phyloP scores from a whole-genome alignment of 208 protist species.

The Trichomonas tenax region DNA sequence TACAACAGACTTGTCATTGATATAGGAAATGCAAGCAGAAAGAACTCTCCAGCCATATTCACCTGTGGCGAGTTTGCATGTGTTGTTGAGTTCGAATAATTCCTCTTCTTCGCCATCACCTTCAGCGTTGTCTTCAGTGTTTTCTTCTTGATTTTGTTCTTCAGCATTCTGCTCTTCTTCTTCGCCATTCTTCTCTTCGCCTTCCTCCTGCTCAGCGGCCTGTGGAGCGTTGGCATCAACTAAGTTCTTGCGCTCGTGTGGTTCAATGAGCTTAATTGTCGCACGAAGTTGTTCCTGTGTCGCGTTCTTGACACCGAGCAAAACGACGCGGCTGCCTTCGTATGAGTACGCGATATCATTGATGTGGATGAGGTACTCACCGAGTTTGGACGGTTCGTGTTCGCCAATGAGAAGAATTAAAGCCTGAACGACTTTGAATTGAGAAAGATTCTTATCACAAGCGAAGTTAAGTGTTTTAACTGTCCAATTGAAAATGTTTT shows the following conservation, averaged over 20 bases:
- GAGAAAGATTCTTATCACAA: background rate
- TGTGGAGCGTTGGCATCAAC: background rate
- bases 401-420: background rate
- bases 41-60: background rate
- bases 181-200: background rate
- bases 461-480: background rate
- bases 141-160: background rate
- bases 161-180: background rate
- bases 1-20: background rate
- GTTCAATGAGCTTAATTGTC: background rate
- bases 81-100: background rate
- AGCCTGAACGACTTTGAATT: background rate
- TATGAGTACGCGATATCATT: background rate
- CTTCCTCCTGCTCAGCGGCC: background rate
- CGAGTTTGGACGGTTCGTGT: background rate
- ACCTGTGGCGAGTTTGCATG: background rate
- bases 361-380: background rate
- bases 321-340: background rate
- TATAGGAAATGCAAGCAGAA: background rate
- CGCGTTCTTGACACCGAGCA: background rate
- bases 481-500: background rate
- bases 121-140: background rate
- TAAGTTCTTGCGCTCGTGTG: background rate
- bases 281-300: background rate
- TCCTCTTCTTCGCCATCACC: background rate